A percentile compares a stretch with the other conserved stretches of the same genome.
These are phyloP conservation scores for Aspergillus eucalypticola DNA, from an alignment of 2,329 filamentous ascomycete species.

Conservation along the genomic window DNA sequence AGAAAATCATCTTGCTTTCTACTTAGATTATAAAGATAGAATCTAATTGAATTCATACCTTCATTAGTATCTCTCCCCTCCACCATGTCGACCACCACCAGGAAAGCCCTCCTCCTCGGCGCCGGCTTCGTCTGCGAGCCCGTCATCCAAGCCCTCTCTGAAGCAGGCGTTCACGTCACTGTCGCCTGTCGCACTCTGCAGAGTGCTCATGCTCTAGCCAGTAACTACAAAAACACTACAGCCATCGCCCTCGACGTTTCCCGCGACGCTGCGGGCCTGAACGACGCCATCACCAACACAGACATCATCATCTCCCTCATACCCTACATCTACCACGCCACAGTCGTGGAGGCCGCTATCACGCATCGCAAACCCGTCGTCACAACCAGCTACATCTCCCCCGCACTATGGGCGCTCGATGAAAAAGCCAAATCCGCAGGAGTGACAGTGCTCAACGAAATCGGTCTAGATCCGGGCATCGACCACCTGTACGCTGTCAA, in stretches of 20 bases:
- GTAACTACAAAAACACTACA: background rate
- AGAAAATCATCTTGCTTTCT: no score
- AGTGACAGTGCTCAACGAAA: slow-evolving; percentile 1
- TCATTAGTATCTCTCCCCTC: background rate
- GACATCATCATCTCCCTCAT: slow-evolving; percentile 4
- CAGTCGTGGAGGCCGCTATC: background rate
- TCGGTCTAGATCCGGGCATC: slow-evolving; percentile 6
- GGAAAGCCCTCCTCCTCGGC: background rate
- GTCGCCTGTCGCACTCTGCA: slow-evolving; percentile 8
- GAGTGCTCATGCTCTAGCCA: background rate
- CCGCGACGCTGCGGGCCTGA: background rate
- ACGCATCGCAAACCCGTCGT: slow-evolving; percentile 2
- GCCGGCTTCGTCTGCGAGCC: slow-evolving; percentile 6
- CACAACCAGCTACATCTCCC: slow-evolving; percentile 6
- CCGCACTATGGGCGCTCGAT: slow-evolving; percentile 1
- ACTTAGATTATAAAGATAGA: no score
- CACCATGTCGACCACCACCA: background rate
- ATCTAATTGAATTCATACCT: no score
- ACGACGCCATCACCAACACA: background rate
- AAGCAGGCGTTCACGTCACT: slow-evolving; percentile 7
- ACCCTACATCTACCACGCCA: background rate
- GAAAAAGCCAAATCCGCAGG: background rate
- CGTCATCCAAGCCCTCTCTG: slow-evolving; percentile 1
- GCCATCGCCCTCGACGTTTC: background rate
- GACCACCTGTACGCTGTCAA: slow-evolving; percentile 13